Evolutionary conservation across 495 filamentous ascomycete species (phyloP), one percentile per base, ranked within the genome.

Genomic region (Neurospora sp.): DNA sequence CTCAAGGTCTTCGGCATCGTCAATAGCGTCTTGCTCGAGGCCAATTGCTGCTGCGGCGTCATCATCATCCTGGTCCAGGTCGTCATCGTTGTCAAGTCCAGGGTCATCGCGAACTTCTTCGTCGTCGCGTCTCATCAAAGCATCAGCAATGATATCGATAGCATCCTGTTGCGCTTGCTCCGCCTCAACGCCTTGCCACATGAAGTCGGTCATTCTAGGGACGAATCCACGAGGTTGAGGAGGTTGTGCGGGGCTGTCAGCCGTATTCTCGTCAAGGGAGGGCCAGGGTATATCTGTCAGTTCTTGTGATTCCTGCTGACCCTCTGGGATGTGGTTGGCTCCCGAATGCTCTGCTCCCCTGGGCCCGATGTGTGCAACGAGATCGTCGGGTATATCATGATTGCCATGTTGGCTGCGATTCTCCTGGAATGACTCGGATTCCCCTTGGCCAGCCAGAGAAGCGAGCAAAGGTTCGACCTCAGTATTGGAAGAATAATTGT

Each of bases 1-100:
- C 80, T 99, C 96, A n/a, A 99, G 89, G 77, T 99, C 96, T 81
- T 99, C 96, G 11, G 91, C 93, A 75, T 97, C 94, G 71, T 98
- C 96, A 41, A 86, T 81, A 16, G 84, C 84, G 71, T 87, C 85
- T 14, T 81, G 81, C 66, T 86, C 85, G 3, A 86, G 77, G 11
- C 80, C 84, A 8, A 83, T 82, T 23, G 79, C 83, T 7, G 77
- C 81, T 6, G 81, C 84, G n/a, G 81, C 81, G 12, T 75, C 77
- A 31, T 79, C 81, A 42, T 83, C 83, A 40, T 88, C 85, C 20
- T 80, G 79, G 66, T 72, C 81, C 35, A 82, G 81, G 5, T 80
- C 82, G 39, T 83, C 85, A 0, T 78, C 31, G 8, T 23, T 20
- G 69, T 74, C 44, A 35, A 74, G 73, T 3, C 70, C 70, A 23